phyloP scores from a whole-genome alignment of 306 rosid species.

The Cicer yamashitae region DNA sequence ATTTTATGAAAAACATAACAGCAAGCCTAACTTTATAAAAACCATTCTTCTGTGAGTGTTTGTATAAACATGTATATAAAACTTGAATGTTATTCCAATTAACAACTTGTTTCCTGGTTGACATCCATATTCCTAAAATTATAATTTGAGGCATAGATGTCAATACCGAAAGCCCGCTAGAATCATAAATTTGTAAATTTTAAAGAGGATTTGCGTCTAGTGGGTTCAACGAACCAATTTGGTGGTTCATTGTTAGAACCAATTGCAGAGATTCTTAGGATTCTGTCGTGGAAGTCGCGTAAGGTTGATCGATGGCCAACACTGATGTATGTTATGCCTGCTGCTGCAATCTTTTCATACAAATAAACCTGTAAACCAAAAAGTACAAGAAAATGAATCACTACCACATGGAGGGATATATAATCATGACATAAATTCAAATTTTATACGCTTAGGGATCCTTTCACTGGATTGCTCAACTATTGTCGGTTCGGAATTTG shows the following conservation, averaged over 20 bases:
- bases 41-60: conserved; percentile 2
- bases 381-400: conserved; percentile 36
- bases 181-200: conserved; percentile 36
- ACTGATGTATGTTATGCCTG: conserved; percentile 85
- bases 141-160: conserved; percentile 32
- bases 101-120: conserved; percentile 19
- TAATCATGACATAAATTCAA: conserved; percentile 3
- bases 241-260: conserved; percentile 48
- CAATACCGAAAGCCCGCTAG: conserved; percentile 26
- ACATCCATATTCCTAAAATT: conserved; percentile 36
- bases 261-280: conserved; percentile 58
- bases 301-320: conserved; percentile 84
- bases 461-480: background rate
- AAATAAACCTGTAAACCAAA: conserved; percentile 70
- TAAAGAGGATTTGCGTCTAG: conserved; percentile 44
- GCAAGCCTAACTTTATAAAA: background rate
- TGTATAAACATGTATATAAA: conserved; percentile 18
- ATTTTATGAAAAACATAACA: background rate
- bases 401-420: conserved; percentile 2
- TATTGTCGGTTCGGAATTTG: background rate
- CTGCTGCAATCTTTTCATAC: conserved; percentile 68
- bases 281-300: conserved; percentile 58
- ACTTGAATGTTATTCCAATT: conserved; percentile 16
- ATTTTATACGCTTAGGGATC: conserved; percentile 7
- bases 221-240: conserved; percentile 72